phyloP scores from a whole-genome alignment of 371 early-diverging fungal species.

The Apophysomyces elegans region DNA sequence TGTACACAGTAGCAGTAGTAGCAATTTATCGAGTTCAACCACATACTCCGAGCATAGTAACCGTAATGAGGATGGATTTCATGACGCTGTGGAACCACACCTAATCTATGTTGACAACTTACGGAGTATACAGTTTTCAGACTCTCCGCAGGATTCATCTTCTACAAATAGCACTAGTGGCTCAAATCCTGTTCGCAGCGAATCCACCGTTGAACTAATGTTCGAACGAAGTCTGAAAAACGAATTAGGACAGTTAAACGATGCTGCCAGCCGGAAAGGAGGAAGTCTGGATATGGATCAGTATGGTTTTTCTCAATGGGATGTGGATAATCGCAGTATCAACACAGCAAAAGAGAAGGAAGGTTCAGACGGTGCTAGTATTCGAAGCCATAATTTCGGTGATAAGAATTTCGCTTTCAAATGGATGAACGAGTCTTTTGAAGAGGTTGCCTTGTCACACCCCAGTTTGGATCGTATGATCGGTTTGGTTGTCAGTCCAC shows the following conservation, averaged over 20 bases:
- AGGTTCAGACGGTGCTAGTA: slow-evolving; percentile 33
- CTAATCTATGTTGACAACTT: slow-evolving; percentile 31
- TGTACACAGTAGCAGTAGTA: slow-evolving; percentile 18
- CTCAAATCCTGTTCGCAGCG: slow-evolving; percentile 22
- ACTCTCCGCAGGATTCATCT: neutral
- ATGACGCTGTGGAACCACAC: slow-evolving; percentile 43
- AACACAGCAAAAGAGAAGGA: slow-evolving; percentile 3
- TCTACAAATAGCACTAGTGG: neutral
- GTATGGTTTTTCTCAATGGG: slow-evolving; percentile 37
- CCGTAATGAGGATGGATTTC: slow-evolving; percentile 18
- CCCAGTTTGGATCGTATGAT: slow-evolving; percentile 58
- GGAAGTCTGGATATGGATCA: slow-evolving; percentile 12
- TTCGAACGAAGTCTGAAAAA: slow-evolving; percentile 34
- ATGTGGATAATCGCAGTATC: slow-evolving; percentile 27
- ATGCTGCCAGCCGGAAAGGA: slow-evolving; percentile 12
- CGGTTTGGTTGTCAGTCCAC: slow-evolving; percentile 56
- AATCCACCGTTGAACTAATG: slow-evolving; percentile 35
- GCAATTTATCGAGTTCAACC: slow-evolving; percentile 14
- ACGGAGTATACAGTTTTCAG: neutral
- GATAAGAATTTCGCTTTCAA: slow-evolving; percentile 55
- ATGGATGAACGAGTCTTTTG: slow-evolving; percentile 58
- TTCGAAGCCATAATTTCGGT: slow-evolving; percentile 51
- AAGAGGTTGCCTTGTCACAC: slow-evolving; percentile 53
- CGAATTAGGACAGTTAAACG: slow-evolving; percentile 15
- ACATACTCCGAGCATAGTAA: slow-evolving; percentile 9